Evolutionary conservation across 805 yeast species (phyloP).

Genomic region (Zygosaccharomyces pseudorouxii): DNA sequence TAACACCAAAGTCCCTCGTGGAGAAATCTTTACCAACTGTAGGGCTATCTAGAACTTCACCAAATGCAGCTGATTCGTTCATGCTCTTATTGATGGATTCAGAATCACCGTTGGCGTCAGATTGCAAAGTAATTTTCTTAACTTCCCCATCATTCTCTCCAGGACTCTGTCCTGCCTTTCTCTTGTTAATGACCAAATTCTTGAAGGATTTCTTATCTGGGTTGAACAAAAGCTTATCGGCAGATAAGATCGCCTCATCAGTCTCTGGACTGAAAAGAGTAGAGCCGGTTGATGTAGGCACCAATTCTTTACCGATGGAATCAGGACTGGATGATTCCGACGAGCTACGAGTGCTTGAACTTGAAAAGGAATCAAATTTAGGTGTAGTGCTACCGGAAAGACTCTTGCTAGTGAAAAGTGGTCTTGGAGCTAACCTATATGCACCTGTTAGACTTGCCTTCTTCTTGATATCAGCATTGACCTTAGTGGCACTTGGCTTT

Average conservation of each 20-base stretch:
- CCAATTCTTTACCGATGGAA: conserved; percentile 17
- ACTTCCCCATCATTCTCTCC: conserved; percentile 13
- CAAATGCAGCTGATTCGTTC: conserved; percentile 12
- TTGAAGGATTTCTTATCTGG: conserved; percentile 32
- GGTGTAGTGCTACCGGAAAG: conserved; percentile 2
- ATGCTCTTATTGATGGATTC: conserved; percentile 1
- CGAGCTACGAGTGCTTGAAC: conserved; percentile 7
- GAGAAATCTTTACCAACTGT: conserved; percentile 11
- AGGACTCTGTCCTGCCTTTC: conserved; percentile 13
- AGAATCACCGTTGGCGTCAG: conserved; percentile 10
- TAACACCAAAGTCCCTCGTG: conserved; percentile 6
- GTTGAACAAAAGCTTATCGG: conserved; percentile 23
- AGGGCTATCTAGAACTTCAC: conserved; percentile 12
- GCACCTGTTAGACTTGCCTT: conserved; percentile 56
- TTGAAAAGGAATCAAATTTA: conserved; percentile 3
- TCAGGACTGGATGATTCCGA: conserved; percentile 13
- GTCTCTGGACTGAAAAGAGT: conserved; percentile 12
- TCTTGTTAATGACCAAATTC: conserved; percentile 26
- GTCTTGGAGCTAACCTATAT: conserved; percentile 61
- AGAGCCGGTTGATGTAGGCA: conserved; percentile 10
- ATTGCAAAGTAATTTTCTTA: conserved; percentile 17
- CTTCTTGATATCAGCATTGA: conserved; percentile 47
- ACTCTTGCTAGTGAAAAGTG: conserved; percentile 39
- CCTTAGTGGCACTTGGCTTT: conserved; percentile 46
- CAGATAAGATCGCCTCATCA: conserved; percentile 25